phyloP scores from a whole-genome alignment of 495 filamentous ascomycete genomes.

The Talaromyces adpressus region DNA sequence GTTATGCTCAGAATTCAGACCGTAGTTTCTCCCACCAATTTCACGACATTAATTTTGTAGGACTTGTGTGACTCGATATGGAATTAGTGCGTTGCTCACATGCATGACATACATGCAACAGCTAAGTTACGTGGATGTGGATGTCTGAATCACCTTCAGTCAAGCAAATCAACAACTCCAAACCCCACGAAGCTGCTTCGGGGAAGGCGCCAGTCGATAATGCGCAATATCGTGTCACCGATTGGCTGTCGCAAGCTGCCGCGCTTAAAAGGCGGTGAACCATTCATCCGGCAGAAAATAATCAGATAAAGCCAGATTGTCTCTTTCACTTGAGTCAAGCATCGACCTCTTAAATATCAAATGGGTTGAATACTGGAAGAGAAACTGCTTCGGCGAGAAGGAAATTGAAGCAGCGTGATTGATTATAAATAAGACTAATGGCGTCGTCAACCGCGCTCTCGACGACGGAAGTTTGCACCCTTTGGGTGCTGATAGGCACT shows the following conservation, averaged over 20 bases:
- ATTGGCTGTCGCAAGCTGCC: not conserved
- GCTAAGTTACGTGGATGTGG: not conserved
- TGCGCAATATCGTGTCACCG: not conserved
- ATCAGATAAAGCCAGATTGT: constrained; percentile 11
- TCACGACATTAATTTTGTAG: not conserved
- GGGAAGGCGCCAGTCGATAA: constrained; percentile 5
- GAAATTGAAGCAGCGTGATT: constrained; percentile 8
- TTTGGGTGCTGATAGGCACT: constrained; percentile 59
- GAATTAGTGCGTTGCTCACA: not conserved
- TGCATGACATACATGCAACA: not conserved
- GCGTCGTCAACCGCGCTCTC: constrained; percentile 43
- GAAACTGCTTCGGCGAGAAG: not conserved
- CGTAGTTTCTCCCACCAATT: constrained; percentile 7
- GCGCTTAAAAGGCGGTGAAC: constrained; percentile 22
- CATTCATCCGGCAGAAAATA: constrained; percentile 21
- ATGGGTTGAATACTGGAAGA: not conserved
- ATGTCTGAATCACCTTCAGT: not conserved
- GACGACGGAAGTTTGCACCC: constrained; percentile 59
- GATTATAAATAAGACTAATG: too few relatives aligned
- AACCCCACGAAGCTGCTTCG: constrained; percentile 1
- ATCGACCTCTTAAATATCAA: not conserved
- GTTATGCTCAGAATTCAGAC: not conserved
- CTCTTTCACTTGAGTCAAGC: not conserved
- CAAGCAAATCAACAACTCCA: not conserved
- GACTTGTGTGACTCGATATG: not conserved